Conservation (phyloP, 2,329 filamentous ascomycete species). For the Apiospora sp. region DNA sequence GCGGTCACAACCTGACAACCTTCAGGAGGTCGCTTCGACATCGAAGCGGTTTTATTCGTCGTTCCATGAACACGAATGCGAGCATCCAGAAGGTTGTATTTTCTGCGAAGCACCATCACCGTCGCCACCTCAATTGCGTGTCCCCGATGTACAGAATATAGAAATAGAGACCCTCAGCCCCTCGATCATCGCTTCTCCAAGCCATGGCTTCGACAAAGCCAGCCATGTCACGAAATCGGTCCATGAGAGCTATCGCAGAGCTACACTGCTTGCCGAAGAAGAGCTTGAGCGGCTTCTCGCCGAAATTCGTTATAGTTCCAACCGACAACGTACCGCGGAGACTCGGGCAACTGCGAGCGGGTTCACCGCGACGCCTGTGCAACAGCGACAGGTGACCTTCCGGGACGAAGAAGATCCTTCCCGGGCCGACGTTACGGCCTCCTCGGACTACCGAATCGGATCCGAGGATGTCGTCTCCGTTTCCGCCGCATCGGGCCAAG, state of each 20-base stretch:
- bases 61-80: not conserved
- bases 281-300: slow-evolving; percentile 26
- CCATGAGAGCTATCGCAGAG: slow-evolving; percentile 22
- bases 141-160: not conserved
- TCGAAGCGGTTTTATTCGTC: not conserved
- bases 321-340: not conserved
- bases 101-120: slow-evolving; percentile 21
- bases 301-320: not conserved
- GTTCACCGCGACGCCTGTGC: not conserved
- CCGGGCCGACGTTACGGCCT: not conserved
- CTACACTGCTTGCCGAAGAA: slow-evolving; percentile 27
- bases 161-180: not conserved
- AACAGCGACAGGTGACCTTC: slow-evolving; percentile 1
- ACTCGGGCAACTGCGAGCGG: slow-evolving; percentile 6
- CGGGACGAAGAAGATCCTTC: not conserved
- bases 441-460: not conserved
- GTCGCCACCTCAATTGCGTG: not conserved
- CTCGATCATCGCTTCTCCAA: not conserved
- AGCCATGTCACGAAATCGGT: too few relatives aligned
- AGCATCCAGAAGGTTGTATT: not conserved
- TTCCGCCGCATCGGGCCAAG: slow-evolving; percentile 6
- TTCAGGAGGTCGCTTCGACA: not conserved
- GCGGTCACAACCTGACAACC: too few relatives aligned
- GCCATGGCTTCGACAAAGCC: not conserved
- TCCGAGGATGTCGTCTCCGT: not conserved